These are phyloP conservation scores for Sclerotinia minor DNA, from an alignment of 2,329 filamentous ascomycete species.

Conservation along the genomic window DNA sequence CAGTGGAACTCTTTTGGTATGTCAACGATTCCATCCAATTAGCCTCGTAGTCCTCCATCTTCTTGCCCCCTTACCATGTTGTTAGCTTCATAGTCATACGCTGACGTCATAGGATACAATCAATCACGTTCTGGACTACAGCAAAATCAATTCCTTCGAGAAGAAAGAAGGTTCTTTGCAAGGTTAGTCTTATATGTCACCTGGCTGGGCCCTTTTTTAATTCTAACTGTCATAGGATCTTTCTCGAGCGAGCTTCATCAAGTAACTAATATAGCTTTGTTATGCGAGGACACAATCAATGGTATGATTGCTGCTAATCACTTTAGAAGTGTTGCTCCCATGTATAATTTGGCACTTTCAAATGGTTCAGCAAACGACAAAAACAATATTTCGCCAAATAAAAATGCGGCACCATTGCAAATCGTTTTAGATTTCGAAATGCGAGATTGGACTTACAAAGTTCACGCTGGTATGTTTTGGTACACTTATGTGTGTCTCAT, in stretches of 20 bases:
- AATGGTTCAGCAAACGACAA: constrained; percentile 17
- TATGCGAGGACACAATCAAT: constrained; percentile 39
- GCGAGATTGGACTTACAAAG: constrained; percentile 37
- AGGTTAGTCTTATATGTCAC: constrained; percentile 23
- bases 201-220: background rate
- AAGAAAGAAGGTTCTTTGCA: constrained; percentile 32
- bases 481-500: constrained; percentile 55
- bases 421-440: constrained; percentile 39
- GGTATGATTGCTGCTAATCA: constrained; percentile 37
- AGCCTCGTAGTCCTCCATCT: background rate
- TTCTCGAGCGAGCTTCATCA: constrained; percentile 38
- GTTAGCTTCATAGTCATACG: background rate
- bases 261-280: constrained; percentile 36
- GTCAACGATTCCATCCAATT: background rate
- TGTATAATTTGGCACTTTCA: constrained; percentile 16
- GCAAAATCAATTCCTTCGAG: constrained; percentile 51
- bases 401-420: constrained; percentile 26
- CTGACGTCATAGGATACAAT: constrained; percentile 46
- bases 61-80: no score
- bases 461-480: constrained; percentile 38
- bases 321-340: constrained; percentile 16
- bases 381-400: background rate
- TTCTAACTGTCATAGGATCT: constrained; percentile 26
- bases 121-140: constrained; percentile 55
- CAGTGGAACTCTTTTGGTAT: constrained; percentile 49